Evolutionary conservation across 2,329 filamentous ascomycete genomes (phyloP).

Genomic region (Fusarium sp.): DNA sequence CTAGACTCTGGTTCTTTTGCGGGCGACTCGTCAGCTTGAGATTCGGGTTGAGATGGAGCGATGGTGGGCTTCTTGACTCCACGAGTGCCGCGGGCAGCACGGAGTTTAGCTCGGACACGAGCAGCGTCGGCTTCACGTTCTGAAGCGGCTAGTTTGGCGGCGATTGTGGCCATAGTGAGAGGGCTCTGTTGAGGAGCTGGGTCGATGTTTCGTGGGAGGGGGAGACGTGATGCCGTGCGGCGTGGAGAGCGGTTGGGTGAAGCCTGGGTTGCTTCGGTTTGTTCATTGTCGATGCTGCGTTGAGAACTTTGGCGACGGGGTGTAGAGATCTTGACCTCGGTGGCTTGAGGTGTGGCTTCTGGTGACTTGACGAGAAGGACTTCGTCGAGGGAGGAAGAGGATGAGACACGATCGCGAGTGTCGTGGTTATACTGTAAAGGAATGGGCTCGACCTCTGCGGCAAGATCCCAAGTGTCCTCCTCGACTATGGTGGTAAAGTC

Average conservation of each 20-base stretch:
- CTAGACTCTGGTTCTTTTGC: slow-evolving; percentile 20
- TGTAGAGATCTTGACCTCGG: slow-evolving; percentile 30
- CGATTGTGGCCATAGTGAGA: slow-evolving; percentile 73
- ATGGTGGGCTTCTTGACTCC: slow-evolving; percentile 52
- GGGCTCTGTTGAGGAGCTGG: slow-evolving; percentile 67
- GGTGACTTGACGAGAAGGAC: slow-evolving; percentile 50
- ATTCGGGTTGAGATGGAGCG: slow-evolving; percentile 39
- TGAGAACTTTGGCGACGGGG: slow-evolving; percentile 41
- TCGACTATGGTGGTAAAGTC: slow-evolving; percentile 64
- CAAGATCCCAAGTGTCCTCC: slow-evolving; percentile 63
- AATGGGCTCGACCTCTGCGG: slow-evolving; percentile 45
- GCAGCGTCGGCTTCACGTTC: slow-evolving; percentile 76
- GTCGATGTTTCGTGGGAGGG: slow-evolving; percentile 56
- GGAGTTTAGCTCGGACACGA: slow-evolving; percentile 73
- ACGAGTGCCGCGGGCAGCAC: slow-evolving; percentile 63
- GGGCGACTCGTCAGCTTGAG: slow-evolving; percentile 18
- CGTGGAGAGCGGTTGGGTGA: slow-evolving; percentile 42
- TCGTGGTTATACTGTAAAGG: slow-evolving; percentile 18
- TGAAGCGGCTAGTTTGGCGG: slow-evolving; percentile 74
- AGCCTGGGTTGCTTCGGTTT: slow-evolving; percentile 27
- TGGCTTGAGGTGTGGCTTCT: slow-evolving; percentile 31
- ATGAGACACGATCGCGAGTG: slow-evolving; percentile 46
- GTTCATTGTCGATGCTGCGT: slow-evolving; percentile 24
- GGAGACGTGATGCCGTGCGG: slow-evolving; percentile 42
- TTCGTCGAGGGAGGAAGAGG: slow-evolving; percentile 54